These are phyloP conservation scores for Penicillium griseofulvum DNA, from an alignment of 2,329 filamentous ascomycete genomes.

Conservation along the genomic window DNA sequence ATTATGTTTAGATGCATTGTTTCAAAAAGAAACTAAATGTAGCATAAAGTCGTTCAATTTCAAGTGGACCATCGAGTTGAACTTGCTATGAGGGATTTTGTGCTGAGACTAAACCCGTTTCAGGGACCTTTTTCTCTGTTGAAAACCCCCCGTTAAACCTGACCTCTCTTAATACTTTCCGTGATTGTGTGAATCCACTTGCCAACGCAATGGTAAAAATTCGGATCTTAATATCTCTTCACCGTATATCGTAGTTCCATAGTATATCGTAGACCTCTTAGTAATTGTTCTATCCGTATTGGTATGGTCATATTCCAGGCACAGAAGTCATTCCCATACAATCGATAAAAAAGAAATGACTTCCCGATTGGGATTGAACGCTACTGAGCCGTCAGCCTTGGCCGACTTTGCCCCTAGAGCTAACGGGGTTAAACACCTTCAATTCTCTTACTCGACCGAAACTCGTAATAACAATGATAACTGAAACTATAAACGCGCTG, in stretches of 20 bases:
- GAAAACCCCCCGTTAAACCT: not conserved
- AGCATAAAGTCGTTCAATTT: not conserved
- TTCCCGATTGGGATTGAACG: constrained; percentile 6
- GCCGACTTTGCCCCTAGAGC: constrained; percentile 7
- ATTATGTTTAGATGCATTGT: not conserved
- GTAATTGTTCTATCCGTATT: not conserved
- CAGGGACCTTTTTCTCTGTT: not conserved
- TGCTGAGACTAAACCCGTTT: constrained; percentile 10
- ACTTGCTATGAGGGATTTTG: constrained; percentile 23
- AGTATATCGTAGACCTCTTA: not conserved
- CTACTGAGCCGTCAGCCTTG: constrained; percentile 9
- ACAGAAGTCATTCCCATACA: not conserved
- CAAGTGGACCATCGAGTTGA: not conserved
- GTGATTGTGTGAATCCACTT: not conserved
- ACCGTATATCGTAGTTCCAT: not conserved
- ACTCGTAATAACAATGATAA: constrained; percentile 2
- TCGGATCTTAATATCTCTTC: not conserved
- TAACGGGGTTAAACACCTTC: not conserved
- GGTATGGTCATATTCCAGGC: not conserved
- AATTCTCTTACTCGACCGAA: constrained; percentile 4
- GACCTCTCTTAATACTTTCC: constrained; percentile 1
- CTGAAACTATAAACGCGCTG: constrained; percentile 5
- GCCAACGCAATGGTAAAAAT: constrained; percentile 2
- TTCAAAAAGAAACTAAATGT: too few species aligned
- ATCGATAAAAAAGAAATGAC: not conserved